These are phyloP conservation scores for Pythium oligandrum DNA, from an alignment of 352 stramenopile genomes.

Conservation along the genomic window DNA sequence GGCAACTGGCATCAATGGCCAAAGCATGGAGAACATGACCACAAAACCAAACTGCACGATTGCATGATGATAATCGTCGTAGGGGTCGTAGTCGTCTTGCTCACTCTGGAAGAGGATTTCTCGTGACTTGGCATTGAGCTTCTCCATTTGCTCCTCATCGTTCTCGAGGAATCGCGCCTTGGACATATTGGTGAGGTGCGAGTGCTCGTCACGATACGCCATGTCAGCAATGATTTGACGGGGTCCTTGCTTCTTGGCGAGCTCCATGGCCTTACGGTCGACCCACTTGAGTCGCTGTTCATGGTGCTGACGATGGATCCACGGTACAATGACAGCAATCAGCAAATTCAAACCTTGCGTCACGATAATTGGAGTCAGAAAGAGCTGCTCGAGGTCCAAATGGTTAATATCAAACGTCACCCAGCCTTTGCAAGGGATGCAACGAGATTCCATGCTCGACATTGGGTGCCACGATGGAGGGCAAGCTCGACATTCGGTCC, in stretches of 20 bases:
- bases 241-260: constrained; percentile 63
- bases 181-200: constrained; percentile 50
- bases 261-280: constrained; percentile 55
- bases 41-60: constrained; percentile 84
- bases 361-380: constrained; percentile 80
- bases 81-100: constrained; percentile 77
- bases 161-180: constrained; percentile 71
- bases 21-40: constrained; percentile 86
- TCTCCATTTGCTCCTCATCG: constrained; percentile 50
- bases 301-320: constrained; percentile 70
- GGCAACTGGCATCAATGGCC: constrained; percentile 69
- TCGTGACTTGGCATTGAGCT: constrained; percentile 61
- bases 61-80: constrained; percentile 76
- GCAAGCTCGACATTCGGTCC: constrained; percentile 43
- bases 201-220: constrained; percentile 38
- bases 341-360: constrained; percentile 72
- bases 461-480: constrained; percentile 56
- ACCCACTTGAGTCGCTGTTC: constrained; percentile 48
- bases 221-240: constrained; percentile 58
- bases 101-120: constrained; percentile 73
- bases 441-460: constrained; percentile 28
- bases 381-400: constrained; percentile 73
- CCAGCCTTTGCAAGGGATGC: constrained; percentile 62
- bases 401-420: constrained; percentile 84
- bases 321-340: constrained; percentile 64